These are phyloP conservation scores for Comarum palustre DNA, from an alignment of 306 rosid genomes.

Conservation along the genomic window DNA sequence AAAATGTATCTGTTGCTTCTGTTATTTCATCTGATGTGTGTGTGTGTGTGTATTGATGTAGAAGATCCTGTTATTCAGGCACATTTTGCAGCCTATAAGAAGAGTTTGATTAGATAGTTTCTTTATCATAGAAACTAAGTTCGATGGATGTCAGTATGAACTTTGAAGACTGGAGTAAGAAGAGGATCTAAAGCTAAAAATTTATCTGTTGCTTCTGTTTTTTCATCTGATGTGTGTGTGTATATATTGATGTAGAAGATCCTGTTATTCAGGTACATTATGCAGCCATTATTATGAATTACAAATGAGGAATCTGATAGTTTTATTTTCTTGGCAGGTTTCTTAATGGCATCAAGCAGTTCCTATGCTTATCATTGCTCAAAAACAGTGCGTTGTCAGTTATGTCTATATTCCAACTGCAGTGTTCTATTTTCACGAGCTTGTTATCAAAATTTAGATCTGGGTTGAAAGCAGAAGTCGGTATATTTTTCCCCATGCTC, in stretches of 20 bases:
- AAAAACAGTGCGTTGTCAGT: conserved; percentile 94
- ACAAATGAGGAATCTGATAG: conserved; percentile 19
- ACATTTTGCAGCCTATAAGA: conserved; percentile 10
- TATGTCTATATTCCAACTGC: conserved; percentile 97
- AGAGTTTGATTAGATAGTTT: too few species aligned
- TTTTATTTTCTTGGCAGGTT: conserved; percentile 62
- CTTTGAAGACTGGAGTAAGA: not conserved
- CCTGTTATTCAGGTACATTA: not conserved
- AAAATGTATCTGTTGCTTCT: not conserved
- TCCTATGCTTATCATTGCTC: conserved; percentile 85
- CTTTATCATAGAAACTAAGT: not conserved
- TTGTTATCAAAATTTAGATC: conserved; percentile 84
- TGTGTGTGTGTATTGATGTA: not conserved
- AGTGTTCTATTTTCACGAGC: conserved; percentile 80
- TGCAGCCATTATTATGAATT: conserved; percentile 17
- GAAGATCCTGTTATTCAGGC: not conserved
- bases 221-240: not conserved
- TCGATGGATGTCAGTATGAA: not conserved
- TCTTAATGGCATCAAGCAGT: conserved; percentile 85
- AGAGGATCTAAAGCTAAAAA: not conserved
- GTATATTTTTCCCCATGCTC: conserved; percentile 97
- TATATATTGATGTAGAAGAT: not conserved
- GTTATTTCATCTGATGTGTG: not conserved
- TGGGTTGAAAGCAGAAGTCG: conserved; percentile 89
- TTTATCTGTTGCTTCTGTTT: not conserved